Percentiles rank a stretch among this genome's conserved stretches.
Evolutionary conservation across 495 filamentous ascomycete genomes (phyloP).

Genomic region (Aspergillus cristatus): DNA sequence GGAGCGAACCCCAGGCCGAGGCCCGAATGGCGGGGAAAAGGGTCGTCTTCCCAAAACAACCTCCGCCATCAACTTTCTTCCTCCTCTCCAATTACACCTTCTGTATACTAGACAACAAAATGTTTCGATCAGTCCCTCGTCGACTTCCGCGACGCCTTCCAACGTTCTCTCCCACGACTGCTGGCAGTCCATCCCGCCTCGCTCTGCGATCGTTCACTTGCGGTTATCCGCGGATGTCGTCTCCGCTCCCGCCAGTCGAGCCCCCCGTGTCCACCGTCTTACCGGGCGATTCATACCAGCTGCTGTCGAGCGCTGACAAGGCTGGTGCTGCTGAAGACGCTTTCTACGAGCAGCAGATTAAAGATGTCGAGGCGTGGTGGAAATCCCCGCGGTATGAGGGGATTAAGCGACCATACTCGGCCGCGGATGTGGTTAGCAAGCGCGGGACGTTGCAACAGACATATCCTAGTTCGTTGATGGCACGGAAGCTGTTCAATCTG

Average conservation of each 20-base stretch:
- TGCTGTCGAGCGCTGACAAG: slow-evolving; percentile 64
- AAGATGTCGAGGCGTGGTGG: slow-evolving; percentile 86
- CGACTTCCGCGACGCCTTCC: slow-evolving; percentile 26
- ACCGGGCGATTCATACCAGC: slow-evolving; percentile 67
- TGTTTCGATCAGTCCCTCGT: slow-evolving; percentile 30
- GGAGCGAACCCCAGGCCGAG: neutral
- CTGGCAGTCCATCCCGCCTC: slow-evolving; percentile 15
- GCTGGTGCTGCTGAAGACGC: slow-evolving; percentile 70
- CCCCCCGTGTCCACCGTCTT: slow-evolving; percentile 49
- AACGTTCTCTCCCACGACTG: slow-evolving; percentile 8
- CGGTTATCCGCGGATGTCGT: slow-evolving; percentile 37
- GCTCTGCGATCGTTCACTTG: slow-evolving; percentile 32
- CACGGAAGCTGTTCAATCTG: slow-evolving; percentile 85
- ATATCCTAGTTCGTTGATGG: slow-evolving; percentile 89
- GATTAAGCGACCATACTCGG: slow-evolving; percentile 84
- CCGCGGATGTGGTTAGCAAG: slow-evolving; percentile 86
- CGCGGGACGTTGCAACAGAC: slow-evolving; percentile 75
- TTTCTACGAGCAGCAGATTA: slow-evolving; percentile 67
- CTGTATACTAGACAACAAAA: slow-evolving; percentile 4
- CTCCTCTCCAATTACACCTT: neutral
- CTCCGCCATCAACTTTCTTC: neutral
- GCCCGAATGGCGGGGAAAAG: neutral
- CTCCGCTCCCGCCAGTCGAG: slow-evolving; percentile 27
- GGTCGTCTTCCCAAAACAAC: neutral
- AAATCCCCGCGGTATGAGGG: slow-evolving; percentile 68